Percentiles rank a stretch among this genome's conserved stretches.
Conservation (phyloP, 2,329 filamentous ascomycete genomes). For the Penicillium janthinellum region DNA sequence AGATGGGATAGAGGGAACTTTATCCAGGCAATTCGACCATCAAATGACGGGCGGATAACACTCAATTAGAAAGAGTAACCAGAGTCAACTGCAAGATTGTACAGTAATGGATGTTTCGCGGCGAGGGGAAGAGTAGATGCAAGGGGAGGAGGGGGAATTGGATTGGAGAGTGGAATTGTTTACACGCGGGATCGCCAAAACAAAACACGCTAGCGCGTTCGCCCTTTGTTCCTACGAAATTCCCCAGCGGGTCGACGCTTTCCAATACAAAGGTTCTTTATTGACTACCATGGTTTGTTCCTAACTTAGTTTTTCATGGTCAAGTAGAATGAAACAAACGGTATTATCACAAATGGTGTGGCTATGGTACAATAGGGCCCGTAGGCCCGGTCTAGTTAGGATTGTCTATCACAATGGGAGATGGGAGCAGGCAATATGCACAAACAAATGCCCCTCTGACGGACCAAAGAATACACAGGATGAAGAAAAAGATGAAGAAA, state of each 20-base stretch:
- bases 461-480: slow-evolving; percentile 5
- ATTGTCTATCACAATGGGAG: slow-evolving; percentile 21
- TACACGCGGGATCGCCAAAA: slow-evolving; percentile 37
- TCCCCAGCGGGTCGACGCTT: neutral
- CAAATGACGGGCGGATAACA: slow-evolving; percentile 16
- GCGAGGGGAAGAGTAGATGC: slow-evolving; percentile 17
- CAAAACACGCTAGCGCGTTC: slow-evolving; percentile 31
- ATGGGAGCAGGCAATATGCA: slow-evolving; percentile 18
- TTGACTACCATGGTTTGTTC: neutral
- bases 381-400: slow-evolving; percentile 17
- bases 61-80: neutral
- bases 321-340: neutral
- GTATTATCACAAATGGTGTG: neutral
- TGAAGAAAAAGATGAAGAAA: slow-evolving; percentile 14
- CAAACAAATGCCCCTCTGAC: slow-evolving; percentile 11
- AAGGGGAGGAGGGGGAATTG: slow-evolving; percentile 23
- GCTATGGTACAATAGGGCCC: slow-evolving; percentile 24
- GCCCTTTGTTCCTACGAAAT: slow-evolving; percentile 11
- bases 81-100: neutral
- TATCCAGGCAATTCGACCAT: slow-evolving; percentile 14
- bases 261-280: neutral
- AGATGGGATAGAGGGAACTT: neutral
- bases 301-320: neutral
- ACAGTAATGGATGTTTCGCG: slow-evolving; percentile 1
- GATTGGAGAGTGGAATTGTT: slow-evolving; percentile 28